Conservation (phyloP, 306 rosid species). For the Lupinus albus region DNA sequence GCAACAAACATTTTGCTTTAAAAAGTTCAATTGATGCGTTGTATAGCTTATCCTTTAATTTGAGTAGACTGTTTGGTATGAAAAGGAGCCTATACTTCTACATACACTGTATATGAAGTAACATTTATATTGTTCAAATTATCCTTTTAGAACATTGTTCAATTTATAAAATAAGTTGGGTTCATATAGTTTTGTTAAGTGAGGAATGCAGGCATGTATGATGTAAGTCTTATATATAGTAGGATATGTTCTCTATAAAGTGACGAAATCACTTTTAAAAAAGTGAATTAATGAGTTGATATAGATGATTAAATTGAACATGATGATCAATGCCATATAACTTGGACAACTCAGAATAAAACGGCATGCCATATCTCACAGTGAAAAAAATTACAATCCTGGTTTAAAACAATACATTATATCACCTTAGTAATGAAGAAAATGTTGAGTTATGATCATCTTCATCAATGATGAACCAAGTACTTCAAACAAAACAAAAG, state of each 20-base stretch:
- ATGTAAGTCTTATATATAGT: not conserved
- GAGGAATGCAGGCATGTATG: not conserved
- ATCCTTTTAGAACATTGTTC: no score
- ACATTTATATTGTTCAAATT: no score
- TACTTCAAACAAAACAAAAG: no score
- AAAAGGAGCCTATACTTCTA: slow-evolving; percentile 20
- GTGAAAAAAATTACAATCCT: no score
- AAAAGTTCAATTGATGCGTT: not conserved
- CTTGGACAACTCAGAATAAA: slow-evolving; percentile 22
- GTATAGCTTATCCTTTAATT: not conserved
- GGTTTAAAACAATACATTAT: no score
- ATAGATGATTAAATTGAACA: slow-evolving; percentile 3
- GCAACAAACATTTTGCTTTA: no score
- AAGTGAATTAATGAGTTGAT: not conserved
- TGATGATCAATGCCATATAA: not conserved
- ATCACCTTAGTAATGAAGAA: no score
- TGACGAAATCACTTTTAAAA: slow-evolving; percentile 14
- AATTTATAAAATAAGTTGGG: not conserved
- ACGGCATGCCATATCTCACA: no score
- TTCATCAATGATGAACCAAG: no score
- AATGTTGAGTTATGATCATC: no score
- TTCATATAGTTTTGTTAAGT: not conserved
- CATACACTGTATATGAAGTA: no score
- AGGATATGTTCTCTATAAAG: not conserved
- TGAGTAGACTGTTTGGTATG: slow-evolving; percentile 16